Evolutionary conservation across 306 rosid species (phyloP).

Genomic region (Pyrus bretschneideri): DNA sequence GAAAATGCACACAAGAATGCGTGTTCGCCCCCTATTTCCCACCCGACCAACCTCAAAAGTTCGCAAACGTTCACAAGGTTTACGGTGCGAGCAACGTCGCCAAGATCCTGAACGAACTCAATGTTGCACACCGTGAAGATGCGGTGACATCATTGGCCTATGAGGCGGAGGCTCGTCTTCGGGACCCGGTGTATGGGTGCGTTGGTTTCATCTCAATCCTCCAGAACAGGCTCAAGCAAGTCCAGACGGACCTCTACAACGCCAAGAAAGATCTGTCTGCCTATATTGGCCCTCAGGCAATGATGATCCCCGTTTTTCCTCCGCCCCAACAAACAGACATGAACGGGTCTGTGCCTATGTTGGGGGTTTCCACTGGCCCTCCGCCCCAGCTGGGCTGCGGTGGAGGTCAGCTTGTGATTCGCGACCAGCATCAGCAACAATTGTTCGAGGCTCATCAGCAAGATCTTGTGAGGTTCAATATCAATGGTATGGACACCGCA

Average conservation of each 20-base stretch:
- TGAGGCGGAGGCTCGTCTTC: conserved; percentile 76
- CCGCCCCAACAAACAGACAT: conserved; percentile 4
- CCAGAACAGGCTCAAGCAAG: conserved; percentile 50
- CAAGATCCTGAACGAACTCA: conserved; percentile 72
- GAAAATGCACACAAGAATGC: conserved; percentile 90
- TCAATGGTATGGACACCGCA: conserved; percentile 41
- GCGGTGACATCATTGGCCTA: conserved; percentile 79
- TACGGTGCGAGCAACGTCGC: conserved; percentile 91
- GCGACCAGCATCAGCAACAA: conserved; percentile 42
- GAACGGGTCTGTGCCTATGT: conserved; percentile 4
- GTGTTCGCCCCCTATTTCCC: conserved; percentile 91
- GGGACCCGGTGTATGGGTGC: conserved; percentile 82
- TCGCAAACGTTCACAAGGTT: conserved; percentile 70
- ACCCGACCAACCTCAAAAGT: conserved; percentile 84
- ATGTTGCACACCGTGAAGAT: conserved; percentile 56
- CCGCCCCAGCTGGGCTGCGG: background rate
- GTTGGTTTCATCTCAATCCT: conserved; percentile 80
- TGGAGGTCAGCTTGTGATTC: conserved; percentile 40
- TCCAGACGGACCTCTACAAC: conserved; percentile 43
- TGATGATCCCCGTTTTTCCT: conserved; percentile 26
- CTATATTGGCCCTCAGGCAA: conserved; percentile 62
- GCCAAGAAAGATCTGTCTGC: conserved; percentile 71
- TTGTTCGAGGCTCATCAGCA: conserved; percentile 61
- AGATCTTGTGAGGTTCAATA: conserved; percentile 37
- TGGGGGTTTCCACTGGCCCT: conserved; percentile 10